Conservation (phyloP, 1,284 basidiomycete species). For the Erythrobasidium hasegawianum region DNA sequence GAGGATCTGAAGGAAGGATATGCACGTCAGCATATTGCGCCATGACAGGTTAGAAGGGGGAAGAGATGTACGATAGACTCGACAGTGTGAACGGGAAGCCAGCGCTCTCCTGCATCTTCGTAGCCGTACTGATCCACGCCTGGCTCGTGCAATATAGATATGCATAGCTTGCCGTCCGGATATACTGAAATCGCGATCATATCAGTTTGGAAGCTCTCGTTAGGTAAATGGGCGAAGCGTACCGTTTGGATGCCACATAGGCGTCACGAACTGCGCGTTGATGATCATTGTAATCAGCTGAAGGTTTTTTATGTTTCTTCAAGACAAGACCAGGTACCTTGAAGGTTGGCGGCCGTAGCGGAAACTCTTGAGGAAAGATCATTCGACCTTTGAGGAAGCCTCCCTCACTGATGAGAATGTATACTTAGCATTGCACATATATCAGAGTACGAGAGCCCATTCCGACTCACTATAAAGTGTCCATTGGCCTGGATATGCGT, state of each 20-base stretch:
- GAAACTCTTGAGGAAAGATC: conserved; percentile 84
- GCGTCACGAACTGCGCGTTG: conserved; percentile 70
- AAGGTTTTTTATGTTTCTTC: too few relatives aligned
- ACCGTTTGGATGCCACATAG: conserved; percentile 99
- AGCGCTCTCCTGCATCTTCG: conserved; percentile 94
- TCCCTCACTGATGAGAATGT: conserved; percentile 73
- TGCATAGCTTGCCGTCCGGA: conserved; percentile 81
- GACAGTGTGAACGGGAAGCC: conserved; percentile 94
- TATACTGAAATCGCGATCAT: conserved; percentile 73
- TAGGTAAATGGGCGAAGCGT: too few relatives aligned
- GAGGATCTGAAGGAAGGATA: conserved; percentile 62
- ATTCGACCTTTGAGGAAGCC: conserved; percentile 85
- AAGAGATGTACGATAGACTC: conserved; percentile 89
- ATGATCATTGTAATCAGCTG: too few relatives aligned
- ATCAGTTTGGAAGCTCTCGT: too few relatives aligned
- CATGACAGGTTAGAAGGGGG: not conserved
- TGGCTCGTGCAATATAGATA: conserved; percentile 96
- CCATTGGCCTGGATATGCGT: conserved; percentile 83
- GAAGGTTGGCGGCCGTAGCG: conserved; percentile 91
- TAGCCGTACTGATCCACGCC: conserved; percentile 98
- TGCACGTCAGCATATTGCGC: too few relatives aligned
- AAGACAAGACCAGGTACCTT: conserved; percentile 46
- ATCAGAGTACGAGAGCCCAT: too few relatives aligned
- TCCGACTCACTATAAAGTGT: conserved; percentile 83
- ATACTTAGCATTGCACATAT: conserved; percentile 15